Percentiles rank a stretch among this genome's conserved stretches.
Evolutionary conservation across 2,329 filamentous ascomycete species (phyloP).

Genomic region (Penicillium corylophilum): DNA sequence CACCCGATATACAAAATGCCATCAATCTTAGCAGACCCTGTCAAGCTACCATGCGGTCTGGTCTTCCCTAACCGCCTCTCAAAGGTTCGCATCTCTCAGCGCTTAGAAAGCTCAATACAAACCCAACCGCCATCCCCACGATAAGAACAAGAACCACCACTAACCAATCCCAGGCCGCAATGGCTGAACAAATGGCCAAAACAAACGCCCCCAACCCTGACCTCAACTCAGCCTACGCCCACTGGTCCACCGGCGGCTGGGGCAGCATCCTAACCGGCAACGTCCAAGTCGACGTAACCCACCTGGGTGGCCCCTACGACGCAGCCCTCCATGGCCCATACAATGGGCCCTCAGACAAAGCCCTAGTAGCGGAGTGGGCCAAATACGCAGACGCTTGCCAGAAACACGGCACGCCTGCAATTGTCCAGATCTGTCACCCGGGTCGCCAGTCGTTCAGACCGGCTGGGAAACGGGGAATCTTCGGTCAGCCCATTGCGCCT

Average conservation of each 20-base stretch:
- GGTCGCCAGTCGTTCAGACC: slow-evolving; percentile 45
- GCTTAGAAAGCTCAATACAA: no score
- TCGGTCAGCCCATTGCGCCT: slow-evolving; percentile 36
- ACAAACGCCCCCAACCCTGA: slow-evolving; percentile 45
- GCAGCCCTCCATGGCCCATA: slow-evolving; percentile 30
- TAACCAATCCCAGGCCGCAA: slow-evolving; percentile 41
- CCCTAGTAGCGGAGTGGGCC: slow-evolving; percentile 27
- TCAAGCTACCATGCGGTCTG: slow-evolving; percentile 57
- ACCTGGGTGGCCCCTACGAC: slow-evolving; percentile 36
- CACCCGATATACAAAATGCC: slow-evolving; percentile 16
- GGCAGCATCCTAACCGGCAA: slow-evolving; percentile 46
- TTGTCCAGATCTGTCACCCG: slow-evolving; percentile 48
- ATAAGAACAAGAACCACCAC: no score
- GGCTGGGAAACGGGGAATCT: slow-evolving; percentile 39
- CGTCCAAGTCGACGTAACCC: slow-evolving; percentile 47
- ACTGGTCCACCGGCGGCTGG: slow-evolving; percentile 51
- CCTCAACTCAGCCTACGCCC: slow-evolving; percentile 50
- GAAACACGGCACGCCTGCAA: slow-evolving; percentile 41
- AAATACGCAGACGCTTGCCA: slow-evolving; percentile 33
- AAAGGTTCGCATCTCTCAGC: slow-evolving; percentile 33
- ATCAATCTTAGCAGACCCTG: slow-evolving; percentile 39
- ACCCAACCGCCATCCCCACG: neutral
- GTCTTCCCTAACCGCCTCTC: slow-evolving; percentile 56
- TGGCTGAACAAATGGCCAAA: slow-evolving; percentile 47
- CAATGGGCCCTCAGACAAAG: slow-evolving; percentile 13